Evolutionary conservation across 306 rosid genomes (phyloP), one percentile per base, ranked within the genome.

Genomic region (Fragaria ananassa): DNA sequence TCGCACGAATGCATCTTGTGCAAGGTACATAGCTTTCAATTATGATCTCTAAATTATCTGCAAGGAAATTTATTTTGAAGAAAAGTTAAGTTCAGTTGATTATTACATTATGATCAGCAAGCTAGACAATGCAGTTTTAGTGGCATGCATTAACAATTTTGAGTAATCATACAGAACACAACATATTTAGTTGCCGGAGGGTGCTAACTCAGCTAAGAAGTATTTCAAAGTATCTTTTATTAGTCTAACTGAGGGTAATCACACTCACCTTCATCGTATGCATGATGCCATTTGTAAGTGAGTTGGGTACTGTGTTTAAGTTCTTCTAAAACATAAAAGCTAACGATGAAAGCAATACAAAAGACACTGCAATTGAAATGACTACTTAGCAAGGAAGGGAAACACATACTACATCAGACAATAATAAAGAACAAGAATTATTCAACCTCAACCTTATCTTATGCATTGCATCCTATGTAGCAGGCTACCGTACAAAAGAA

Each of bases 1-100:
- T 96, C 13, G 98, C 98, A 56, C 79, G 97, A 65, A 96, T 96
- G 99, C 99, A 87, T 89, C 99, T 93, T 39, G 99, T 96, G 77
- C 99, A 96, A 96, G 99, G 99, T 96, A 89, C 81, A 76, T 74
- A 34, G 15, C 79, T 65, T 60, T 34, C 9, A 8, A 61, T 57
- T 39, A 44, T 62, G 9, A 35, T 70, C 65, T 25, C 51, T 44
- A 44, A 31, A 13, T 49, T 21, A 27, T 68, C 68, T 77, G 35
- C 18, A 18, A 63, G 61, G 34, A 70, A 50, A 72, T 23, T 39
- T 49, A 19, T 23, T 37, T 31, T 10, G 7, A 14, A 49, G 21
- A 49, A 45, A 49, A 13, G 12, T 34, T 60, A 18, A 58, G 54
- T 34, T 78, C 11, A 9, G 39, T 67, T 41, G 53, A 67, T n/a